phyloP scores from a whole-genome alignment of 352 stramenopile species.

The Aphanomyces astaci region DNA sequence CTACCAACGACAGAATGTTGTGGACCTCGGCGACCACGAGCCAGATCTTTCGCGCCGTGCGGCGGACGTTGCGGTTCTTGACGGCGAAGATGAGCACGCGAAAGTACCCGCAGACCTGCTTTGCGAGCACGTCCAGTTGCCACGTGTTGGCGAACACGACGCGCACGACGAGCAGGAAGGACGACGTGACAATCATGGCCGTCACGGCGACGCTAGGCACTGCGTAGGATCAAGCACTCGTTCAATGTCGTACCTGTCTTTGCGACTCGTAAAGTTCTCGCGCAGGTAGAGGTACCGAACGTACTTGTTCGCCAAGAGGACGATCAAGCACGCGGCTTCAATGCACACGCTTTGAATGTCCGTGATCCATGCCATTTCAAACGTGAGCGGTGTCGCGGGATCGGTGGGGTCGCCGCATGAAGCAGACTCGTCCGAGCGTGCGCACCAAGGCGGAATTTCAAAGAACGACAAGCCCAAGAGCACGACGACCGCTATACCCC shows the following conservation, averaged over 20 bases:
- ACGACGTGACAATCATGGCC: background rate
- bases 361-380: slow-evolving; percentile 36
- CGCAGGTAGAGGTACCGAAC: slow-evolving; percentile 57
- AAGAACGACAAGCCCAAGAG: slow-evolving; percentile 45
- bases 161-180: background rate
- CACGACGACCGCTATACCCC: slow-evolving; percentile 40
- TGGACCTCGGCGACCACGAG: slow-evolving; percentile 17
- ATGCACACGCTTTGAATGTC: slow-evolving; percentile 30
- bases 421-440: slow-evolving; percentile 26
- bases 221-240: too few species aligned
- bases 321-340: slow-evolving; percentile 37
- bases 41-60: slow-evolving; percentile 14
- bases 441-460: slow-evolving; percentile 51
- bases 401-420: slow-evolving; percentile 24
- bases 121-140: background rate
- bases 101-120: background rate
- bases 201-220: slow-evolving; percentile 2
- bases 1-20: slow-evolving; percentile 26
- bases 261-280: slow-evolving; percentile 40
- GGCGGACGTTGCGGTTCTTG: slow-evolving; percentile 23
- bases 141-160: background rate
- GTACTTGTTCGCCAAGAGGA: slow-evolving; percentile 37
- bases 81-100: slow-evolving; percentile 19
- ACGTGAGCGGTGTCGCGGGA: slow-evolving; percentile 35
- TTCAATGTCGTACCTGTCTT: slow-evolving; percentile 11